Evolutionary conservation across 1,139 yeast genomes (phyloP), one percentile per base, ranked within the genome.

Genomic region (Yamadazyma songkhlaensis): DNA sequence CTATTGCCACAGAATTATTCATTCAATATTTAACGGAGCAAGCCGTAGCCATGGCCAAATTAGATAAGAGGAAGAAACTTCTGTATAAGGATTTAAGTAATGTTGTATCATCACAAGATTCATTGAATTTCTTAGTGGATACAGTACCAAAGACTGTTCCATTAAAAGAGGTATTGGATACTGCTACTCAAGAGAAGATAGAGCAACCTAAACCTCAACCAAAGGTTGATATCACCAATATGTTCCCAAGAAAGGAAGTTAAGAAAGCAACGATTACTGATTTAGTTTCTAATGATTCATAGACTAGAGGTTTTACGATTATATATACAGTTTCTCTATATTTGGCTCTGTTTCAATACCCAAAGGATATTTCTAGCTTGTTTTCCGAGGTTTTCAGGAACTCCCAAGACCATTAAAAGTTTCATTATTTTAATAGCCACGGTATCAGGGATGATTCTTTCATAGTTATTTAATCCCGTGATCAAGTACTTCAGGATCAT

Each of bases 1-100:
- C 95, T 0, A 77, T 86, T 33, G 96, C 97, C 5, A 84, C 96
- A 0, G 96, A 90, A 53, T 63, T 87, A 35, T 90, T 90, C 57
- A 75, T 89, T 11, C 87, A 84, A 58, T 79, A 84, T 50, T 67
- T 90, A 39, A 77, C 89, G 0, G 95, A 85, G 57, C 94, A 87
- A 51, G 92, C 96, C 0, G 65, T 82, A 22, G 65, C 84, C 39
- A 66, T 74, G 33, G 86, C 95, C 13, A 77, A 80, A 48, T 68
- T 80, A 40, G 88, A 81, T 26, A 79, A 80, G 46, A 68, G 95
- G 37, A 83, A 84, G 64, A 83, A 82, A 49, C 62, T 87, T 20
- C 73, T 71, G 35, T 89, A 89, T 58, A 76, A 77, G 40, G 96
- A 90, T 55, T 74, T 88, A 53, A 79, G 94, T 30, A 69, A 72